These are phyloP conservation scores for Penicillium psychrofluorescens DNA, from an alignment of 495 filamentous ascomycete species.

Conservation along the genomic window DNA sequence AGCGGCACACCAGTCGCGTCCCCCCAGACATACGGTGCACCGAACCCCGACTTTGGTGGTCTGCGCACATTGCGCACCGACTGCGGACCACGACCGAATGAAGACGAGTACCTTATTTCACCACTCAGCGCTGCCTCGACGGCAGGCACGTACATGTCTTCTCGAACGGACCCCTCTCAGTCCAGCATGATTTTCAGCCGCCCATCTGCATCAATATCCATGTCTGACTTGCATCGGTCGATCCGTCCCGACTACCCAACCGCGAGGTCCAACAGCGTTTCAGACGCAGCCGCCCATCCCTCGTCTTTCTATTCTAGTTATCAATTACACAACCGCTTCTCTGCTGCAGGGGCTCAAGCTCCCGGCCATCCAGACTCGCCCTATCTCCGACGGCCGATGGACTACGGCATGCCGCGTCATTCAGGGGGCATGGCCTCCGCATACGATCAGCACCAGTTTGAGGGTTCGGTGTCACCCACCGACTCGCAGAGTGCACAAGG, in stretches of 20 bases:
- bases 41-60: conserved; percentile 11
- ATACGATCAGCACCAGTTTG: conserved; percentile 28
- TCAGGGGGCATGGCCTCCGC: conserved; percentile 21
- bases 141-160: conserved; percentile 33
- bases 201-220: conserved; percentile 19
- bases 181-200: conserved; percentile 22
- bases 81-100: conserved; percentile 26
- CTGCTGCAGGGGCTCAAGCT: conserved; percentile 16
- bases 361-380: conserved; percentile 21
- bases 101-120: conserved; percentile 39
- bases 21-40: conserved; percentile 13
- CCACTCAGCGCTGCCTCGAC: conserved; percentile 38
- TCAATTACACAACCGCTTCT: conserved; percentile 23
- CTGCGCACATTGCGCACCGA: conserved; percentile 31
- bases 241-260: conserved; percentile 28
- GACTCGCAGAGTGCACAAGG: conserved; percentile 17
- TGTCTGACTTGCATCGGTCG: conserved; percentile 27
- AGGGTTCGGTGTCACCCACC: conserved; percentile 35
- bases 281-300: conserved; percentile 24
- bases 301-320: conserved; percentile 25
- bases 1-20: conserved; percentile 27
- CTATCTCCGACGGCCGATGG: conserved; percentile 28
- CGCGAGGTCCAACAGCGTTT: conserved; percentile 37
- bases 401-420: conserved; percentile 24
- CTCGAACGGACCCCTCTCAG: conserved; percentile 22